Evolutionary conservation across 2,329 filamentous ascomycete genomes (phyloP).

Genomic region (Aspergillus sp.): DNA sequence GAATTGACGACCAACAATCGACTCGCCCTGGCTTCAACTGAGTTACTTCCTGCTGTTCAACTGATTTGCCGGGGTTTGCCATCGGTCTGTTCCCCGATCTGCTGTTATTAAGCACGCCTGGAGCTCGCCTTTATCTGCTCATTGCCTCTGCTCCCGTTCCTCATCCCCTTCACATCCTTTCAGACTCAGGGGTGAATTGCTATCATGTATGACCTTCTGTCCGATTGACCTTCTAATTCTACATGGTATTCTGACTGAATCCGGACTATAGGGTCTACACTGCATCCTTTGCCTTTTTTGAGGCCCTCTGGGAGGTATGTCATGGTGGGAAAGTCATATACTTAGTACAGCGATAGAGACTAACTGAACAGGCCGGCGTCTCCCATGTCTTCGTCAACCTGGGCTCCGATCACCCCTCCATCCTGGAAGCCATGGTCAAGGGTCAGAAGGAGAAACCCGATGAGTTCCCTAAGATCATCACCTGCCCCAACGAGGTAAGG

Average conservation of each 20-base stretch:
- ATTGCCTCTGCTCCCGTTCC: not conserved
- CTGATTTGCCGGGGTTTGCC: not conserved
- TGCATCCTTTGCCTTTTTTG: slow-evolving; percentile 78
- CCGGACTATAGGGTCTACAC: slow-evolving; percentile 53
- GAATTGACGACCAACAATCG: not conserved
- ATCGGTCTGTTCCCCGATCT: not conserved
- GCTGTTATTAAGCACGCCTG: not conserved
- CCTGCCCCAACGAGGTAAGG: slow-evolving; percentile 73
- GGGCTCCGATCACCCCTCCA: slow-evolving; percentile 65
- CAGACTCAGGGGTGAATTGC: not conserved
- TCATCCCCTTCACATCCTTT: not conserved
- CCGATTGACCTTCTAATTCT: not conserved
- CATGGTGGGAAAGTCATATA: not conserved
- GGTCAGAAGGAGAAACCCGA: slow-evolving; percentile 66
- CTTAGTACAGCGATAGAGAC: not conserved
- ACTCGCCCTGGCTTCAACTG: too few species aligned
- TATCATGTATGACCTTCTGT: slow-evolving; percentile 4
- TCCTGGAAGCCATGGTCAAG: slow-evolving; percentile 78
- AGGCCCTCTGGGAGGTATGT: slow-evolving; percentile 62
- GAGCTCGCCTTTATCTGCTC: not conserved
- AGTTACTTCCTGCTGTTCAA: not conserved
- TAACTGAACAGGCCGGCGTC: slow-evolving; percentile 44
- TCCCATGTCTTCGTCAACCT: slow-evolving; percentile 55
- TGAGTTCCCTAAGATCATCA: slow-evolving; percentile 71
- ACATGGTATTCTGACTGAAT: not conserved